Conservation (phyloP, 2,329 filamentous ascomycete species). For the Lachnellula occidentalis region DNA sequence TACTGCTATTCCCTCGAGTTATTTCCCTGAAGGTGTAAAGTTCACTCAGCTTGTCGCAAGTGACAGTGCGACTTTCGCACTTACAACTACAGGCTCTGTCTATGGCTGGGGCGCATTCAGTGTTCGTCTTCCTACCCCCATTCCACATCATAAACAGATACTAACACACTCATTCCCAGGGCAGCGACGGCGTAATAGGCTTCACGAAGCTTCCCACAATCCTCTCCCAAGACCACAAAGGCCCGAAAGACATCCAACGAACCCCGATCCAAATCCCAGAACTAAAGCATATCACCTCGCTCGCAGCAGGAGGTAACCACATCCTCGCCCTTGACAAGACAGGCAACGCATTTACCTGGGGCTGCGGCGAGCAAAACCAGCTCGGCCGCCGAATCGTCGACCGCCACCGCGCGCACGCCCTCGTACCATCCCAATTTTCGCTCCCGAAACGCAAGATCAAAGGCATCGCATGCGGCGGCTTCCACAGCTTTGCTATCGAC, state of each 20-base stretch:
- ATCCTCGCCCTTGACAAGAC: conserved; percentile 51
- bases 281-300: conserved; percentile 47
- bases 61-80: conserved; percentile 69
- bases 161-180: conserved; percentile 33
- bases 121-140: conserved; percentile 35
- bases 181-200: conserved; percentile 58
- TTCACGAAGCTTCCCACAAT: conserved; percentile 32
- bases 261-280: conserved; percentile 45
- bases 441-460: conserved; percentile 14
- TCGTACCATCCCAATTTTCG: conserved; percentile 25
- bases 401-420: conserved; percentile 16
- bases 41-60: conserved; percentile 66
- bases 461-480: conserved; percentile 50
- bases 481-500: conserved; percentile 74
- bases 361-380: conserved; percentile 52
- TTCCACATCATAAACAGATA: conserved; percentile 2
- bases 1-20: conserved; percentile 53
- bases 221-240: too few species aligned
- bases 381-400: conserved; percentile 30
- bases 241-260: conserved; percentile 14
- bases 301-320: conserved; percentile 53
- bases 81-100: conserved; percentile 70
- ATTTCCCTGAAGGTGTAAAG: conserved; percentile 47
- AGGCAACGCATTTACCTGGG: conserved; percentile 59
- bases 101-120: conserved; percentile 83